Evolutionary conservation across 2,329 filamentous ascomycete genomes (phyloP).

Genomic region (Fusarium sp.): DNA sequence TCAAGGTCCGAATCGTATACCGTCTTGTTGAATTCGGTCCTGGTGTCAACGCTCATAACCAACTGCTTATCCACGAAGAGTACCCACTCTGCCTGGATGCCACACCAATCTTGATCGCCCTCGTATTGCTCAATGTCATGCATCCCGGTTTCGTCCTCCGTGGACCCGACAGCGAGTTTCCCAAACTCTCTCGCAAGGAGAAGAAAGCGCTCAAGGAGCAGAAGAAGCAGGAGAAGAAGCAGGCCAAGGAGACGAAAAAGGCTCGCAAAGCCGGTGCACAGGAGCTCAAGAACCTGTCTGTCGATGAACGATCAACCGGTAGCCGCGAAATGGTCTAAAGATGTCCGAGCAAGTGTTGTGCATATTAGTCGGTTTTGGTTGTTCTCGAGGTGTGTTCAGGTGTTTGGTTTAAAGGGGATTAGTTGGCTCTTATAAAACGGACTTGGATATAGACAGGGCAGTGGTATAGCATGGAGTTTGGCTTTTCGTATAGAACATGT

Average conservation of each 20-base stretch:
- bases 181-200: slow-evolving; percentile 56
- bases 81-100: slow-evolving; percentile 67
- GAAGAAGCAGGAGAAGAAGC: slow-evolving; percentile 52
- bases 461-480: slow-evolving; percentile 8
- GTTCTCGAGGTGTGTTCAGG: not conserved
- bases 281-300: slow-evolving; percentile 32
- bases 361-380: not conserved
- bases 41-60: slow-evolving; percentile 59
- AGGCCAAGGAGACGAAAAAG: slow-evolving; percentile 44
- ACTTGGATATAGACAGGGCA: slow-evolving; percentile 2
- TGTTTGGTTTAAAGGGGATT: not conserved
- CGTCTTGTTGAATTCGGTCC: slow-evolving; percentile 68
- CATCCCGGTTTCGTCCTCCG: slow-evolving; percentile 64
- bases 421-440: slow-evolving; percentile 4
- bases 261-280: slow-evolving; percentile 33
- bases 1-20: slow-evolving; percentile 69
- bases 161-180: slow-evolving; percentile 62
- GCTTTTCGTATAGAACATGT: not conserved
- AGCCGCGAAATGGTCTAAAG: slow-evolving; percentile 15
- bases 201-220: slow-evolving; percentile 59
- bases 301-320: slow-evolving; percentile 21
- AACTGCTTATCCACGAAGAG: slow-evolving; percentile 62
- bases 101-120: slow-evolving; percentile 67
- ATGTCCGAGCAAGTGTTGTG: not conserved
- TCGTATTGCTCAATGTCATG: slow-evolving; percentile 56